These are phyloP conservation scores for Posidonia australis DNA, from an alignment of 106 monocot genomes.

Conservation along the genomic window DNA sequence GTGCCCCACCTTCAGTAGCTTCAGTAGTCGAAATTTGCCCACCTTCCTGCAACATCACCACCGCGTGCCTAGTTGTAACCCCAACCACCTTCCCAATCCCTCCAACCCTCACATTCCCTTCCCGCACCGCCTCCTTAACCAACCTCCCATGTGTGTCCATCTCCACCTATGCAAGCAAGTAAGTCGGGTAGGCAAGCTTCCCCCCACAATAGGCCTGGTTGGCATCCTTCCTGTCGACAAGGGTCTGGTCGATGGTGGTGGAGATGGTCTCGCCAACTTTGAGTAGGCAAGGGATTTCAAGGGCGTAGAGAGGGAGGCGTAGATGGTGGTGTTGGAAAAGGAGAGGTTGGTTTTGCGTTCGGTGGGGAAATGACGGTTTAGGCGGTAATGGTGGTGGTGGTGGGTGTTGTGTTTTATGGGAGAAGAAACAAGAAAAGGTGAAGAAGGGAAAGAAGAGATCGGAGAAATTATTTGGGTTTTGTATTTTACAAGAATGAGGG, in stretches of 20 bases:
- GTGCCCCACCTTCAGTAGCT: conserved; percentile 86
- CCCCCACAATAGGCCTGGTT: conserved; percentile 95
- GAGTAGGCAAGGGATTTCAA: conserved; percentile 75
- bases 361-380: background rate
- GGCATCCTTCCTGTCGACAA: conserved; percentile 98
- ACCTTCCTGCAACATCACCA: conserved; percentile 73
- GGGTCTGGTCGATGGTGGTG: conserved; percentile 46
- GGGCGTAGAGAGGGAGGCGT: conserved; percentile 16
- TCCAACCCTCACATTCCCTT: conserved; percentile 37
- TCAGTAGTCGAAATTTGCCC: conserved; percentile 82
- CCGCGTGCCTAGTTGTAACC: conserved; percentile 82
- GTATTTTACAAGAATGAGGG: no score
- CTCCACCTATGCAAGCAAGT: conserved; percentile 71
- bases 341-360: conserved; percentile 3
- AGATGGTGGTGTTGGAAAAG: background rate
- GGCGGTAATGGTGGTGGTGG: background rate
- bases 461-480: no score
- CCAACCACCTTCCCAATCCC: conserved; percentile 25
- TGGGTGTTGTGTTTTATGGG: background rate
- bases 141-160: conserved; percentile 63
- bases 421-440: no score
- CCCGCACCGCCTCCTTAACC: conserved; percentile 54
- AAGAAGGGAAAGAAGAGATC: no score
- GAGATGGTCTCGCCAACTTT: conserved; percentile 63
- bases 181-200: conserved; percentile 47